phyloP scores from a whole-genome alignment of 768 basidiomycete genomes.

The Baorangia bicolor region DNA sequence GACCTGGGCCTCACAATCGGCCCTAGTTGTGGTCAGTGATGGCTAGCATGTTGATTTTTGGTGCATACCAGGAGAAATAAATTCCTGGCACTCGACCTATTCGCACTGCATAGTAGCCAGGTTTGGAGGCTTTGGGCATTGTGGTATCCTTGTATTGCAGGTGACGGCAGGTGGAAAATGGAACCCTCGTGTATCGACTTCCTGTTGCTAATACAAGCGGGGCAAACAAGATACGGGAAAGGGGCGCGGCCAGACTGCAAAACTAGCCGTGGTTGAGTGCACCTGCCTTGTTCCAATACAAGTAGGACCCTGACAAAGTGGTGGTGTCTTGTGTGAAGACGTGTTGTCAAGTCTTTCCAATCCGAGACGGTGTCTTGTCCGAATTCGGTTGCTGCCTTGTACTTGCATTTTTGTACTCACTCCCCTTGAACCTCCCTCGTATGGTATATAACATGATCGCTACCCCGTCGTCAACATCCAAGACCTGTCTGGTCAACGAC shows the following conservation, averaged over 20 bases:
- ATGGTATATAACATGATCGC: constrained; percentile 29
- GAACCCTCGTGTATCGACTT: not conserved
- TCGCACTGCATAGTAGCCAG: constrained; percentile 71
- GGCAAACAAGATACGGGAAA: not conserved
- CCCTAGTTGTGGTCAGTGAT: constrained; percentile 44
- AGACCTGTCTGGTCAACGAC: constrained; percentile 9
- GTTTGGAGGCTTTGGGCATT: constrained; percentile 43
- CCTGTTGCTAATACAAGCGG: not conserved
- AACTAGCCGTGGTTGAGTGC: too few species aligned
- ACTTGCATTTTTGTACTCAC: constrained; percentile 3
- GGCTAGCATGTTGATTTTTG: constrained; percentile 31
- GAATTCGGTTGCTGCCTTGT: constrained; percentile 28
- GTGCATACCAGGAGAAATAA: constrained; percentile 64
- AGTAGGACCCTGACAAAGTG: constrained; percentile 10
- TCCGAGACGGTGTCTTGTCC: constrained; percentile 21
- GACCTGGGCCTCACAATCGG: constrained; percentile 67
- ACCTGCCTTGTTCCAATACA: constrained; percentile 23
- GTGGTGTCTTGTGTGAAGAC: not conserved
- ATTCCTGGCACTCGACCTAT: constrained; percentile 65
- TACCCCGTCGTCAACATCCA: not conserved
- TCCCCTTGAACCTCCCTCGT: not conserved
- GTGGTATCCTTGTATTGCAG: not conserved
- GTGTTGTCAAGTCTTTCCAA: constrained; percentile 11
- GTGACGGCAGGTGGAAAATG: not conserved
- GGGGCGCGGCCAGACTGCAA: not conserved